Conservation (phyloP, 768 basidiomycete species). For the Tulasnella sp. region DNA sequence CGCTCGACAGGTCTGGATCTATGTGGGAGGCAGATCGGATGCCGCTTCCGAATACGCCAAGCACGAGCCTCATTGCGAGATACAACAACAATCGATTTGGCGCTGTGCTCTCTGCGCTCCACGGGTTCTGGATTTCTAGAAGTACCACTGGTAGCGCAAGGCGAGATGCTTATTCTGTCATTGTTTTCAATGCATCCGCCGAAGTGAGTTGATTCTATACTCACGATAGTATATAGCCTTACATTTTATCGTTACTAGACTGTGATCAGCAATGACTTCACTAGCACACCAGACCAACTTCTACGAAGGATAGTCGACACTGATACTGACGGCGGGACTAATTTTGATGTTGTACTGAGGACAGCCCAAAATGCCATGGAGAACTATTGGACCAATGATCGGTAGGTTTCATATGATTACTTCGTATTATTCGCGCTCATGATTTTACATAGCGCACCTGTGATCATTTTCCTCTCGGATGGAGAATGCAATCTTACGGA, state of each 20-base stretch:
- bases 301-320: constrained; percentile 29
- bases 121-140: constrained; percentile 45
- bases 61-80: constrained; percentile 27
- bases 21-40: constrained; percentile 33
- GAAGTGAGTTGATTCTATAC: not conserved
- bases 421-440: no score
- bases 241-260: not conserved
- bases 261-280: constrained; percentile 35
- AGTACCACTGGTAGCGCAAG: constrained; percentile 24
- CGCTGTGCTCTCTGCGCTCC: constrained; percentile 43
- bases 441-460: constrained; percentile 27
- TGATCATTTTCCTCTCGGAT: constrained; percentile 46
- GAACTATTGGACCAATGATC: constrained; percentile 38
- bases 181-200: constrained; percentile 31
- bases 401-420: constrained; percentile 24
- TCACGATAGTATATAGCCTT: not conserved
- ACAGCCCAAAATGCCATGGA: constrained; percentile 31
- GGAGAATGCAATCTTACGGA: constrained; percentile 36
- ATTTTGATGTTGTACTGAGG: constrained; percentile 33
- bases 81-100: constrained; percentile 39
- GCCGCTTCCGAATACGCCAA: constrained; percentile 36
- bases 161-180: constrained; percentile 44
- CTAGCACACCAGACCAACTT: constrained; percentile 34
- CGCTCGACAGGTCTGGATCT: constrained; percentile 35
- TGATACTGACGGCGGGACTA: constrained; percentile 29